These are phyloP conservation scores for Drechslerella dactyloides DNA, from an alignment of 2,329 filamentous ascomycete species.

Conservation along the genomic window DNA sequence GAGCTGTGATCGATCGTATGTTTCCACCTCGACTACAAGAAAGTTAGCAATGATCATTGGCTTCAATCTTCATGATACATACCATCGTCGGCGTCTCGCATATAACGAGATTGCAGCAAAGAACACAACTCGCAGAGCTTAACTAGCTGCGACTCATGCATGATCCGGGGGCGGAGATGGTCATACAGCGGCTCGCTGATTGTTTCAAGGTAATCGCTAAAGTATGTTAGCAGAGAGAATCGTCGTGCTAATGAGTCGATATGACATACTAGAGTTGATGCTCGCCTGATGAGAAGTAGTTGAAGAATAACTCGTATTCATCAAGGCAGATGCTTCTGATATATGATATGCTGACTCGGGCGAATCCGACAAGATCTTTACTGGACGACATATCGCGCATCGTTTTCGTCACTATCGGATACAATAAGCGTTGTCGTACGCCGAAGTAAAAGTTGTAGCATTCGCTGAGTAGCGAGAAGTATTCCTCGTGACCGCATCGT, in stretches of 20 bases:
- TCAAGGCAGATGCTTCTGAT: conserved; percentile 70
- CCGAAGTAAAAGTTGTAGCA: conserved; percentile 54
- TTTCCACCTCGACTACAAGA: conserved; percentile 59
- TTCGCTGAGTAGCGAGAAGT: conserved; percentile 55
- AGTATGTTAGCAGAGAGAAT: conserved; percentile 63
- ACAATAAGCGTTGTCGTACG: conserved; percentile 53
- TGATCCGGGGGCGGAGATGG: conserved; percentile 69
- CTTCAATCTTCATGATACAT: background rate
- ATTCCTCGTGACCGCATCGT: conserved; percentile 66
- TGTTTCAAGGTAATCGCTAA: conserved; percentile 72
- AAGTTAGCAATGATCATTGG: conserved; percentile 2
- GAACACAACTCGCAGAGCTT: conserved; percentile 72
- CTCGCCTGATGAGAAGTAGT: conserved; percentile 54
- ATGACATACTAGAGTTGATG: conserved; percentile 53
- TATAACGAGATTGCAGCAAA: conserved; percentile 70
- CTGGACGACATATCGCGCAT: conserved; percentile 64
- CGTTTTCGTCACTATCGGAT: conserved; percentile 53
- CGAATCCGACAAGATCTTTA: conserved; percentile 70
- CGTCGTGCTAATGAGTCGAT: background rate
- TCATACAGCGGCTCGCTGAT: conserved; percentile 73
- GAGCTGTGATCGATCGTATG: conserved; percentile 63
- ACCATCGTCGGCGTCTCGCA: conserved; percentile 65
- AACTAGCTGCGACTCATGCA: conserved; percentile 70
- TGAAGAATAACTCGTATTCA: conserved; percentile 67
- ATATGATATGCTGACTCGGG: conserved; percentile 69